These are phyloP conservation scores for Saxispiralis lemnorum DNA, from an alignment of 495 filamentous ascomycete species.

Conservation along the genomic window DNA sequence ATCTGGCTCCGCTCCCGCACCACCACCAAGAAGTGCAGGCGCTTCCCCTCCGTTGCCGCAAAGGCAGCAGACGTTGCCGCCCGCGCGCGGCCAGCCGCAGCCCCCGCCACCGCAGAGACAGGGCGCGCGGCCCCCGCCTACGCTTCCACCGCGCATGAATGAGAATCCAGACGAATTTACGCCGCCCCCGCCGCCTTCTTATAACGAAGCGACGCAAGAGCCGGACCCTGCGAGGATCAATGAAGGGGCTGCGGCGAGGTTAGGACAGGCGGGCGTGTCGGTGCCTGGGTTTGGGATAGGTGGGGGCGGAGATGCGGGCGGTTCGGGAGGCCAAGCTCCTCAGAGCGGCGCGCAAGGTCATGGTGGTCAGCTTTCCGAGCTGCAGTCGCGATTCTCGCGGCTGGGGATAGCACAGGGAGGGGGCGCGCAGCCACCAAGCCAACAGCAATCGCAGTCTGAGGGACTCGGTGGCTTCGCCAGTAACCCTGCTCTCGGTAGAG, in stretches of 20 bases:
- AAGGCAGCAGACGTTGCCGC: slow-evolving; percentile 12
- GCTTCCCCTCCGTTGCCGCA: slow-evolving; percentile 15
- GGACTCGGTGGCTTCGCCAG: slow-evolving; percentile 41
- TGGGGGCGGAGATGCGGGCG: background rate
- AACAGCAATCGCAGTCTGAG: slow-evolving; percentile 29
- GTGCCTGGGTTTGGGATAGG: slow-evolving; percentile 64
- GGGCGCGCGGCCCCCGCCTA: slow-evolving; percentile 44
- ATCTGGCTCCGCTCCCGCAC: background rate
- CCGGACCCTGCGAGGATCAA: slow-evolving; percentile 34
- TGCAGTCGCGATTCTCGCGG: slow-evolving; percentile 50
- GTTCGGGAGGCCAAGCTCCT: background rate
- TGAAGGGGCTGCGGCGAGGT: slow-evolving; percentile 45
- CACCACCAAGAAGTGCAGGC: slow-evolving; percentile 11
- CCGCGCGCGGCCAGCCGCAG: too few relatives aligned
- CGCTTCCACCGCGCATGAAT: slow-evolving; percentile 53
- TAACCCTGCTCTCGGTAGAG: slow-evolving; percentile 25
- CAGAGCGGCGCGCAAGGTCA: slow-evolving; percentile 5
- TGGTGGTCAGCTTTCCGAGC: slow-evolving; percentile 36
- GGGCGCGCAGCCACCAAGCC: too few relatives aligned
- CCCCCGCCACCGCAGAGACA: too few relatives aligned
- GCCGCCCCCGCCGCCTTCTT: slow-evolving; percentile 36
- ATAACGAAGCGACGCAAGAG: slow-evolving; percentile 25
- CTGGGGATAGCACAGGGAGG: slow-evolving; percentile 18
- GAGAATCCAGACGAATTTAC: slow-evolving; percentile 30
- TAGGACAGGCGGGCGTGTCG: slow-evolving; percentile 61